Percentiles rank a stretch among this genome's conserved stretches.
Evolutionary conservation across 352 stramenopile species (phyloP).

Genomic region (Globisporangium sylvaticum): DNA sequence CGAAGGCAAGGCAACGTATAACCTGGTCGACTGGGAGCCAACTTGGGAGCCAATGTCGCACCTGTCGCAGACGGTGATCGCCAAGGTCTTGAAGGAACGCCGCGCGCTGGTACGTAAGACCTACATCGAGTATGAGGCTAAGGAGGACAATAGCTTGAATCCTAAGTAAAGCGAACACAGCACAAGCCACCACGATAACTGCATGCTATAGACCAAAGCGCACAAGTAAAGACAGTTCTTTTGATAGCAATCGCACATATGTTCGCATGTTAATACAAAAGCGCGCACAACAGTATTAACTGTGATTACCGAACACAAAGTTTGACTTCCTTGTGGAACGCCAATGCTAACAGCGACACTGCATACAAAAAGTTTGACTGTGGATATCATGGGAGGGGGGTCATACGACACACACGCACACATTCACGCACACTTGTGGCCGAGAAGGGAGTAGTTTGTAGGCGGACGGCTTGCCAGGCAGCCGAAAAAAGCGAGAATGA

Average conservation of each 20-base stretch:
- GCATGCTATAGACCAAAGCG: too few species aligned
- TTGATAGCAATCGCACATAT: background rate
- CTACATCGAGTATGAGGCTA: slow-evolving; percentile 22
- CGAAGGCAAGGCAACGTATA: slow-evolving; percentile 8
- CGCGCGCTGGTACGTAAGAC: slow-evolving; percentile 17
- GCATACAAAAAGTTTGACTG: background rate
- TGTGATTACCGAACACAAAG: too few species aligned
- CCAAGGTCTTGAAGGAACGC: slow-evolving; percentile 15
- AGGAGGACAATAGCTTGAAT: slow-evolving; percentile 11
- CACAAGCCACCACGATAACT: too few species aligned
- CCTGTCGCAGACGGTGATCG: slow-evolving; percentile 12
- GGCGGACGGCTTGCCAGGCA: too few species aligned
- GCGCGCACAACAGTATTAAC: background rate
- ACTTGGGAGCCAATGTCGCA: slow-evolving; percentile 12
- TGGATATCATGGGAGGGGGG: background rate
- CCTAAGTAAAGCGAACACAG: background rate
- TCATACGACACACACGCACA: background rate
- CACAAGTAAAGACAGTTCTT: background rate
- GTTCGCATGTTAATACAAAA: background rate
- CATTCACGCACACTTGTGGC: background rate
- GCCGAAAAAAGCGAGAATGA: too few species aligned
- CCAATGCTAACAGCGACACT: background rate
- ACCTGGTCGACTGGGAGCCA: slow-evolving; percentile 21
- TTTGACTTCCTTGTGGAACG: too few species aligned
- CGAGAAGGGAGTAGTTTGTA: too few species aligned